phyloP scores from a whole-genome alignment of 2,329 filamentous ascomycete genomes.

The Knufia petricola region DNA sequence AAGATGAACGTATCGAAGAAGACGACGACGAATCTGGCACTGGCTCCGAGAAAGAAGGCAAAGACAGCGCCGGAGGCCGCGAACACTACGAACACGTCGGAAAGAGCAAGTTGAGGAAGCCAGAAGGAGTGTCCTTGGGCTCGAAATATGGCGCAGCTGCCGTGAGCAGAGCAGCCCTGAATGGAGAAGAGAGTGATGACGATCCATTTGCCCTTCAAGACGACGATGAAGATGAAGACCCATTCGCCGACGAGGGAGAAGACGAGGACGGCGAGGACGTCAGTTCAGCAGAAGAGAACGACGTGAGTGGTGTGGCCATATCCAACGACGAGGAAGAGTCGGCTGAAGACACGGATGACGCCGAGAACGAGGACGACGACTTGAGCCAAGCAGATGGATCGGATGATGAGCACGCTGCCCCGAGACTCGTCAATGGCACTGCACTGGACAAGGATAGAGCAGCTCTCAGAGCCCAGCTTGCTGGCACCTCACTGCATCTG shows the following conservation, averaged over 20 bases:
- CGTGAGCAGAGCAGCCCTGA: constrained; percentile 56
- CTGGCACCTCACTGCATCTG: constrained; percentile 51
- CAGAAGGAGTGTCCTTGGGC: constrained; percentile 59
- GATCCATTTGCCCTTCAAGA: constrained; percentile 28
- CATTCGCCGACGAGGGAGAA: constrained; percentile 13
- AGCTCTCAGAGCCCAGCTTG: constrained; percentile 57
- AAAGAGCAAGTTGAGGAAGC: constrained; percentile 76
- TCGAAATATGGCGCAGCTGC: constrained; percentile 67
- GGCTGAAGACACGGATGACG: constrained; percentile 7
- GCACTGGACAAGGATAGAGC: constrained; percentile 35
- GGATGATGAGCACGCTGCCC: not conserved
- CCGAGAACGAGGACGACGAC: constrained; percentile 29
- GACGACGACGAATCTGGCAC: constrained; percentile 46
- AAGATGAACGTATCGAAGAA: constrained; percentile 50
- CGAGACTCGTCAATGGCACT: not conserved
- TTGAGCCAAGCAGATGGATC: constrained; percentile 13
- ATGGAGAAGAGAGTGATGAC: constrained; percentile 28
- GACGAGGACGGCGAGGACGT: constrained; percentile 27
- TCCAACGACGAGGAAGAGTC: constrained; percentile 4
- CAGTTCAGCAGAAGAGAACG: constrained; percentile 27
- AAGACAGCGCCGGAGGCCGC: constrained; percentile 51
- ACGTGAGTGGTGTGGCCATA: constrained; percentile 22
- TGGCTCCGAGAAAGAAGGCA: constrained; percentile 37
- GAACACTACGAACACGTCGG: constrained; percentile 80
- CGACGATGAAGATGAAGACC: constrained; percentile 21